Base-by-base conservation (phyloP, 495 filamentous ascomycete genomes). In the Penicillium paxilli region DNA sequence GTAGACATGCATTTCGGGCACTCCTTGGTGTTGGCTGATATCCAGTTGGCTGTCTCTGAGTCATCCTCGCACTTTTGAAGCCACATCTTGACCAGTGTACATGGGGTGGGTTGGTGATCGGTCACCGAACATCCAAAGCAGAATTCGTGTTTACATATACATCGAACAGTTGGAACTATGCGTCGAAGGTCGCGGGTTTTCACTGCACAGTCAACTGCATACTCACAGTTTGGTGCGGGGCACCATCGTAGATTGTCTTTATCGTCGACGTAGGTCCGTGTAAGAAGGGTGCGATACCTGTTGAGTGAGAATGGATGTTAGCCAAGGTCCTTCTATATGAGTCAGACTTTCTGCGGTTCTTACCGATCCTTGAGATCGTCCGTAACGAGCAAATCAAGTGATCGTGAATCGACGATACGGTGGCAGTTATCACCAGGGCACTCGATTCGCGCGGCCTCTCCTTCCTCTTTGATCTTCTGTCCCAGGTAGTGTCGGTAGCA, bases 21-120 rank as follows among this genome's bases (percentile, higher is more conserved):
- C 68, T 98, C 94, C 66, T 98, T 98, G 12, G 94, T 98, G 66
- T 98, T 96, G 33, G 94, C 94, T 0, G 94, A 96, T 51, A 98
- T 98, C 94, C 94, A 98, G 73, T 98, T 98, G 6, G 94, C 92
- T 1, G 94, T 98, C 68, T 98, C 94, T 2, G 91, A 96, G 65
- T 98, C 94, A 63, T 98, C 94, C 58, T 93, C 95, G 70, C 94
- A 98, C 65, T 98, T 98, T 78, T 98, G 92, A 12, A 98, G 70
- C 94, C 94, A 98, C 70, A 85, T 89, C 80, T 95, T 97, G 21
- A 98, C 92, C 42, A 97, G 76, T 24, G 84, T 80, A 65, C 94
- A 98, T 0, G 94, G 94, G 3, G 93, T 87, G 20, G 94, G 94
- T 61, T 96, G 94, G 58, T 98, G 94, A 66, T 98, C 94, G 62